Evolutionary conservation across 1,139 yeast genomes (phyloP).

Genomic region (Wickerhamomyces sp.): DNA sequence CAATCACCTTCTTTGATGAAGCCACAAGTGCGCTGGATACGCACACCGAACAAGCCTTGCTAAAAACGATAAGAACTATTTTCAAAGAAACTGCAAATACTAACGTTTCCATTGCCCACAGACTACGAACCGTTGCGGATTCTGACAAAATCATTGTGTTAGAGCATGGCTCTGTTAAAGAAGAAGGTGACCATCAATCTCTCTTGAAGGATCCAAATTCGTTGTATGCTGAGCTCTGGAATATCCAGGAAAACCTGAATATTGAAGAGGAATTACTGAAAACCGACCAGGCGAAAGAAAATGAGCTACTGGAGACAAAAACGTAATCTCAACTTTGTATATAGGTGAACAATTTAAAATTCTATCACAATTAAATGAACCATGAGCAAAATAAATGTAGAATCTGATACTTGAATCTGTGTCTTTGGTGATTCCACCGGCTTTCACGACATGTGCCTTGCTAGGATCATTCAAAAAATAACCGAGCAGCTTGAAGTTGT

Average conservation of each 20-base stretch:
- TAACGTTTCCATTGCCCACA: slow-evolving; percentile 87
- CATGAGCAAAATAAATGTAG: no score
- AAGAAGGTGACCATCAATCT: slow-evolving; percentile 76
- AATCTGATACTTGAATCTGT: no score
- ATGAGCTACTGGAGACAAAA: background rate
- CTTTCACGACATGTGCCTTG: no score
- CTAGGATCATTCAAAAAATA: no score
- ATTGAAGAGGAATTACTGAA: slow-evolving; percentile 31
- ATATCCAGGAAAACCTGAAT: slow-evolving; percentile 80
- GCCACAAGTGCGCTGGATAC: slow-evolving; percentile 97
- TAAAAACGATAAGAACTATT: slow-evolving; percentile 63
- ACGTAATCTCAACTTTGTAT: no score
- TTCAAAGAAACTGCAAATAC: slow-evolving; percentile 59
- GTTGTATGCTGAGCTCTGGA: slow-evolving; percentile 79
- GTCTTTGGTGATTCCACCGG: no score
- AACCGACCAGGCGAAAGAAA: slow-evolving; percentile 6
- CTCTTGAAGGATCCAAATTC: slow-evolving; percentile 51
- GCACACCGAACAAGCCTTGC: slow-evolving; percentile 83
- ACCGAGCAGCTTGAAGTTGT: no score
- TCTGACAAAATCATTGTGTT: slow-evolving; percentile 90
- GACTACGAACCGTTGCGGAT: slow-evolving; percentile 90
- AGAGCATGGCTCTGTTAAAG: slow-evolving; percentile 71
- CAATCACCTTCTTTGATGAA: slow-evolving; percentile 92
- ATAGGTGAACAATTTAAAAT: background rate
- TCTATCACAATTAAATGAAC: background rate